Base-by-base conservation (phyloP, 2,329 filamentous ascomycete species). In the Colletotrichum sansevieriae region DNA sequence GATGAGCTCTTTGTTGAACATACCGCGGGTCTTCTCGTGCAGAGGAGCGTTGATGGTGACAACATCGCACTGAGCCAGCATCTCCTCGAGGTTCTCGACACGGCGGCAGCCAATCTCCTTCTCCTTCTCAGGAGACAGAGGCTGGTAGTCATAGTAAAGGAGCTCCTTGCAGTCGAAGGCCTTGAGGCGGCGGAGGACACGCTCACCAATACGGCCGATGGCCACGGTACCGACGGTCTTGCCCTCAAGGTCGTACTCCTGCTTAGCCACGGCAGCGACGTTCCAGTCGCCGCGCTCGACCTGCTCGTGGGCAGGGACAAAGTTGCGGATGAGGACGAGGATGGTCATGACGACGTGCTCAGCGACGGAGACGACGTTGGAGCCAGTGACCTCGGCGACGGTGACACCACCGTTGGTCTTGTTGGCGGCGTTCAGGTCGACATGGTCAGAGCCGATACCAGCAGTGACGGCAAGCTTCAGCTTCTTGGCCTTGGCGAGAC, bases 301-400 rank as follows among this genome's bases (percentile, higher is more conserved):
- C 88, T 94, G 91, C 87, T 98, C 95, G 85, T 98, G 96, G 62
- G 96, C 95, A 74, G 96, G 96, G 62, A 97, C 94, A 79, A 98
- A 99, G 91, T 99, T 99, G 85, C 96, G 95, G 81, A 98, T 91
- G 62, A 99, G 91, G 73, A 91, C 83, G 60, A 99, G 92, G 83
- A 98, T 98, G 81, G 96, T 99, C 96, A 99, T 98, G 84, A 99
- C 84, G 76, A 99, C 96, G 85, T 99, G 96, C 89, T 99, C 96
- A 70, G 96, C 96, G 72, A 99, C 96, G 59, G 96, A 98, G 76
- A 98, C 95, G 76, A 99, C 96, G 82, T 99, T 99, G 84, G 92
- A 97, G 79, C 96, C 96, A 10, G 96, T 99, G 73, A 99, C 96
- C 83, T 99, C 96, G 72, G 94, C 95, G 71, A 99, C 96, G 75